These are phyloP conservation scores for Globisporangium ultimum DNA, from an alignment of 352 stramenopile genomes.

Conservation along the genomic window DNA sequence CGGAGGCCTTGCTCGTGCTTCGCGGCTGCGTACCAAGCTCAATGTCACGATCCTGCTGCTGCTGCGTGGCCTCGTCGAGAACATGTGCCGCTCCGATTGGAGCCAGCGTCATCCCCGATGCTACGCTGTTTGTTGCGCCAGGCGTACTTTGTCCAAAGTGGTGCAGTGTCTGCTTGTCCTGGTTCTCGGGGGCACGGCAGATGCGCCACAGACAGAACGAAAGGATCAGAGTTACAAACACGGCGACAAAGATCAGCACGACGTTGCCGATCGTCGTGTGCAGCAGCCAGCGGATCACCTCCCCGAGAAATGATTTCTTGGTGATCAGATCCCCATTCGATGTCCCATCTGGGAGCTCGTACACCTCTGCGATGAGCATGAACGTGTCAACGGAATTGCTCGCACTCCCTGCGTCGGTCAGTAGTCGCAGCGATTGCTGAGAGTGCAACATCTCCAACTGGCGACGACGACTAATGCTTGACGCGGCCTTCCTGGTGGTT, in stretches of 20 bases:
- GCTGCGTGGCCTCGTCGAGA: not conserved
- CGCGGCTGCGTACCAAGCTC: conserved; percentile 7
- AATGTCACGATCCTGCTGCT: conserved; percentile 8
- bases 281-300: conserved; percentile 52
- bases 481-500: not conserved
- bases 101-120: conserved; percentile 1
- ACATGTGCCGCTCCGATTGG: conserved; percentile 4
- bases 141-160: conserved; percentile 14
- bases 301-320: conserved; percentile 40
- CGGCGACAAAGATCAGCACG: conserved; percentile 42
- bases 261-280: conserved; percentile 34
- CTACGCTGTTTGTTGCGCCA: not conserved
- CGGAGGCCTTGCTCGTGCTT: not conserved
- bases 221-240: conserved; percentile 35
- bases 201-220: conserved; percentile 59
- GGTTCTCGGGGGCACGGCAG: conserved; percentile 57
- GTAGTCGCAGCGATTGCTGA: conserved; percentile 2
- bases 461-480: not conserved
- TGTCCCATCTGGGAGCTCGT: conserved; percentile 18
- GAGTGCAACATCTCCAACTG: conserved; percentile 8
- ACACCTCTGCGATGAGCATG: conserved; percentile 41
- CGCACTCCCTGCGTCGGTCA: conserved; percentile 6
- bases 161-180: conserved; percentile 38
- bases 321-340: conserved; percentile 30
- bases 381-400: conserved; percentile 21